These are phyloP conservation scores for Alternaria panax DNA, from an alignment of 2,329 filamentous ascomycete species.

Conservation along the genomic window DNA sequence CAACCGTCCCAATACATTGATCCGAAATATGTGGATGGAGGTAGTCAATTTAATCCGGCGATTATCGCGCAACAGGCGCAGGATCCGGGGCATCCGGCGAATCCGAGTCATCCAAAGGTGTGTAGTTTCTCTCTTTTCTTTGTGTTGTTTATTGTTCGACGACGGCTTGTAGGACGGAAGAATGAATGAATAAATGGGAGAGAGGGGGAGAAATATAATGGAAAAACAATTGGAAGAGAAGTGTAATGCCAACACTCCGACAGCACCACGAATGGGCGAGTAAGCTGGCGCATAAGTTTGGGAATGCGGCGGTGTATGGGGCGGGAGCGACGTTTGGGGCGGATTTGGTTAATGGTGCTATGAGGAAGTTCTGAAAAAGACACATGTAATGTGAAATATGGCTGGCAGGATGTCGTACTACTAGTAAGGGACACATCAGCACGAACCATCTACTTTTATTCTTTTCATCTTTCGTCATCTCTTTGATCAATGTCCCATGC, in stretches of 20 bases:
- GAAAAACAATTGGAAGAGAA: too few species aligned
- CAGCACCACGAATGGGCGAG: constrained; percentile 32
- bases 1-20: constrained; percentile 28
- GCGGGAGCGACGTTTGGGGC: constrained; percentile 31
- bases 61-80: constrained; percentile 30
- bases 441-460: too few species aligned
- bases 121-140: background rate
- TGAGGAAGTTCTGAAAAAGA: constrained; percentile 24
- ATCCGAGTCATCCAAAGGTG: constrained; percentile 28
- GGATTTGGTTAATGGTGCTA: constrained; percentile 30
- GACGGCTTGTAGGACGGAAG: too few species aligned
- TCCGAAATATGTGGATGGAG: constrained; percentile 20
- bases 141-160: too few species aligned
- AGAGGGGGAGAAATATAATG: background rate
- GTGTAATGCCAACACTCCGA: too few species aligned
- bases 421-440: too few species aligned
- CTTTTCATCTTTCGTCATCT: too few species aligned
- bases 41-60: constrained; percentile 27
- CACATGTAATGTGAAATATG: too few species aligned
- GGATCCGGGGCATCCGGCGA: constrained; percentile 28
- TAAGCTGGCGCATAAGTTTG: constrained; percentile 29
- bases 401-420: too few species aligned
- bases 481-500: too few species aligned
- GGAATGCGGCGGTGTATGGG: constrained; percentile 26
- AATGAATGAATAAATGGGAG: too few species aligned